Base-by-base conservation (phyloP, 371 early-diverging fungal genomes). In the Coemansia sp. region DNA sequence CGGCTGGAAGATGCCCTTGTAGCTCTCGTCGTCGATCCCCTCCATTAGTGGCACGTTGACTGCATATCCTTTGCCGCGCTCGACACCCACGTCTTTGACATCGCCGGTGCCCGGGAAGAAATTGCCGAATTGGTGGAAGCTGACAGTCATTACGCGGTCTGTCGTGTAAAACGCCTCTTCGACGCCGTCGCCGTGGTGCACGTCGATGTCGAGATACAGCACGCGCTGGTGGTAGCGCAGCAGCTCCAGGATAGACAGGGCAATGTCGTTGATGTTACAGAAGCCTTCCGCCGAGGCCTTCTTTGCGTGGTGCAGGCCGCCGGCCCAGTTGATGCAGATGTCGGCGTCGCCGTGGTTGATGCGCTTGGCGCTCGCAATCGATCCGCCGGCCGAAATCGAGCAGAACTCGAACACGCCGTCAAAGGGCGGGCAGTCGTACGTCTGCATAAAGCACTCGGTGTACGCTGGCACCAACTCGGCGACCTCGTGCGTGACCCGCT, bases 101-200 rank as follows among this genome's bases (percentile, higher is more conserved):
- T 93, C 91, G 30, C 96, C 90, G 9, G 99, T 99, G 26, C 99
- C 99, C 10, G 99, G 99, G 67, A 99, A 99, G 72, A 90, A 99
- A 58, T 95, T 91, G 39, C 99, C 99, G 80, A 91, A 97, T 76
- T 98, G 97, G 79, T 99, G 99, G 77, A 99, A 98, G 40, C 93
- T 93, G 30, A 93, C 91, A 0, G 99, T 97, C 96, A 99, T 95
- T 49, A 99, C 99, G 52, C 99, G 87, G 75, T 99, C 98, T 10
- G 98, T 95, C 9, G 92, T 92, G 77, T 96, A 99, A 80, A 99
- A 99, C 1, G 99, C 99, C 78, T 99, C 99, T 78, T 96, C 93
- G 31, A 99, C 99, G 48, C 99, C 99, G 76, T 99, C 99, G 11
- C 99, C 99, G 77, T 99, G 99, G 78, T 99, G 99, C 34, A 98